These are phyloP conservation scores for Neoboletus brunneissimus DNA, from an alignment of 768 basidiomycete genomes.

Conservation along the genomic window DNA sequence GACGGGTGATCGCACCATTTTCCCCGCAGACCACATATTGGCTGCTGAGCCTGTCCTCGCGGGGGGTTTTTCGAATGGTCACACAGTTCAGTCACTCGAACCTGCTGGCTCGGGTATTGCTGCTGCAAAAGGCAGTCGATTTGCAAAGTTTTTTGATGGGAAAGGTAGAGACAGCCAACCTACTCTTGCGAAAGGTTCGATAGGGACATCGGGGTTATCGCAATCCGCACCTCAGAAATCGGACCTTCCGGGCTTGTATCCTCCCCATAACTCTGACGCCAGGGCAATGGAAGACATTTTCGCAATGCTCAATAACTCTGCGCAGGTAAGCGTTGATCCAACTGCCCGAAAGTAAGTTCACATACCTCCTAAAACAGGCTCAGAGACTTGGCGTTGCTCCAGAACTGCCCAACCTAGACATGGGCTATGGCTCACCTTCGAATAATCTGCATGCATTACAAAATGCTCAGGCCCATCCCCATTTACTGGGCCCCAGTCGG, in stretches of 20 bases:
- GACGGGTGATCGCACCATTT: constrained; percentile 22
- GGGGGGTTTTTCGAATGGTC: constrained; percentile 15
- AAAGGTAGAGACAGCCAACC: constrained; percentile 49
- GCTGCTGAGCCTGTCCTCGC: constrained; percentile 16
- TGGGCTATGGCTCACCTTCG: constrained; percentile 22
- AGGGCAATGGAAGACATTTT: constrained; percentile 78
- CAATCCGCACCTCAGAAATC: constrained; percentile 49
- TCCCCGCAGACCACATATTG: constrained; percentile 22
- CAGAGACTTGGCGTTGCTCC: constrained; percentile 26
- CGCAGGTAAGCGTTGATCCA: constrained; percentile 51
- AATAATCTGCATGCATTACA: constrained; percentile 39
- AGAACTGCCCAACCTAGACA: constrained; percentile 25
- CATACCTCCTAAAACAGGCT: constrained; percentile 22
- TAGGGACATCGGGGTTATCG: constrained; percentile 40
- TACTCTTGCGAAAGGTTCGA: constrained; percentile 37
- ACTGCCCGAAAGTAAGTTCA: neutral
- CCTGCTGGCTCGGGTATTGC: constrained; percentile 44
- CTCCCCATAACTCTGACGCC: constrained; percentile 43
- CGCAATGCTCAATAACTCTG: constrained; percentile 74
- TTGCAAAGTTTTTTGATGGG: constrained; percentile 86
- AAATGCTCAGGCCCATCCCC: constrained; percentile 41
- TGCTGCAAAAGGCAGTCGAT: constrained; percentile 71
- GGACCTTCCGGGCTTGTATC: constrained; percentile 38
- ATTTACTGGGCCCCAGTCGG: constrained; percentile 42
- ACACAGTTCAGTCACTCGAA: constrained; percentile 22